Evolutionary conservation across 2,329 filamentous ascomycete species (phyloP).

Genomic region (Scleromitrula shiraiana): DNA sequence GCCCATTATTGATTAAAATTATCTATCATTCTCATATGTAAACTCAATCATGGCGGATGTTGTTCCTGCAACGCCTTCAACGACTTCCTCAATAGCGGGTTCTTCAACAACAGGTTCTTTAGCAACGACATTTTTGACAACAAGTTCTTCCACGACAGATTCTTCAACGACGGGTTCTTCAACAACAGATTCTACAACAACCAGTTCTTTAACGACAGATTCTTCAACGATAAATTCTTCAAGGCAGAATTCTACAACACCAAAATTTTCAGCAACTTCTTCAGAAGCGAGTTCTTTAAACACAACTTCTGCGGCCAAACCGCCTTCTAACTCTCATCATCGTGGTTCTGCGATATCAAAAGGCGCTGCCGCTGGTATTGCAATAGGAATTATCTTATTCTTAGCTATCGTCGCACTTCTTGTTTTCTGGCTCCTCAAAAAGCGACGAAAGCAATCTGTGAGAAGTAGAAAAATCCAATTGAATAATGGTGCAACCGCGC

Average conservation of each 20-base stretch:
- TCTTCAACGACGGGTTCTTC: neutral
- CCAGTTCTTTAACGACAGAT: neutral
- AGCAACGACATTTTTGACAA: neutral
- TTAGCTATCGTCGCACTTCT: constrained; percentile 18
- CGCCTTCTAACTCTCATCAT: neutral
- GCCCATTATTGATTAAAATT: neutral
- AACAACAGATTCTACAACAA: neutral
- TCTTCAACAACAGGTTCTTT: no score
- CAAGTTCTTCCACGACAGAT: no score
- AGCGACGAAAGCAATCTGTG: neutral
- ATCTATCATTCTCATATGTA: no score
- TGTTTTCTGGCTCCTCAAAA: neutral
- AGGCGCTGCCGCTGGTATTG: constrained; percentile 30
- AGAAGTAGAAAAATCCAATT: neutral
- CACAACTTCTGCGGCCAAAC: neutral
- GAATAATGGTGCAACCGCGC: neutral
- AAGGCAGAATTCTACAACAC: no score
- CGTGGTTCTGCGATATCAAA: neutral
- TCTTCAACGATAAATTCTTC: neutral
- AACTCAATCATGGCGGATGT: neutral
- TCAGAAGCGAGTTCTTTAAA: neutral
- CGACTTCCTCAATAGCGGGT: no score
- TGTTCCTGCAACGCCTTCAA: no score
- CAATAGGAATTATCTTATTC: constrained; percentile 30
- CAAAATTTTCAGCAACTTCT: neutral